phyloP scores from a whole-genome alignment of 495 filamentous ascomycete species.

The Oidiodendron maius region DNA sequence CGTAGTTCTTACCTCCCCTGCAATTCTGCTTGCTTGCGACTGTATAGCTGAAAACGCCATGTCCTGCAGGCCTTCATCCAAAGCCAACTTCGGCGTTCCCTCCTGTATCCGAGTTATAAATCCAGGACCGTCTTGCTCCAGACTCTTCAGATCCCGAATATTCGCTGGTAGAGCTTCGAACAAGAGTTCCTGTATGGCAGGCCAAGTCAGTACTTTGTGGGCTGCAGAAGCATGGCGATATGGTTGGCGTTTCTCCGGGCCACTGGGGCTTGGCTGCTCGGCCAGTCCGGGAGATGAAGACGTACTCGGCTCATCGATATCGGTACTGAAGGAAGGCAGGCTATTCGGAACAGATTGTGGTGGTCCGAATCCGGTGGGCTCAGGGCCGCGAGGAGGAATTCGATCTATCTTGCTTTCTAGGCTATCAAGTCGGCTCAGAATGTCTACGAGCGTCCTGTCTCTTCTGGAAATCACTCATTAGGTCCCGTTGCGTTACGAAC shows the following conservation, averaged over 20 bases:
- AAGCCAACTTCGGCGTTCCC: conserved; percentile 28
- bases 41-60: conserved; percentile 22
- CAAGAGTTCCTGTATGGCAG: conserved; percentile 43
- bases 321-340: no score
- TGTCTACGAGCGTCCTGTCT: conserved; percentile 56
- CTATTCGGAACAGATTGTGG: no score
- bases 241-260: conserved; percentile 25
- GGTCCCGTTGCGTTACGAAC: not conserved
- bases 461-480: conserved; percentile 37
- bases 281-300: conserved; percentile 10
- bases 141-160: conserved; percentile 17
- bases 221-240: no score
- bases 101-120: conserved; percentile 37
- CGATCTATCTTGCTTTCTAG: conserved; percentile 33
- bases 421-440: conserved; percentile 48
- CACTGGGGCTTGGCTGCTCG: conserved; percentile 9
- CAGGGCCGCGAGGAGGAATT: conserved; percentile 12
- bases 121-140: conserved; percentile 39
- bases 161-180: conserved; percentile 15
- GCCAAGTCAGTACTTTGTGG: conserved; percentile 55
- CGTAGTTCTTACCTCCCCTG: conserved; percentile 14
- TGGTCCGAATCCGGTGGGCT: conserved; percentile 11
- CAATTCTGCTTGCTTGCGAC: no score
- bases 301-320: no score
- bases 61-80: conserved; percentile 17